A percentile compares a stretch with the other conserved stretches of the same genome.
These are phyloP conservation scores for Volvox africanus DNA, from an alignment of 139 green algal species.

Conservation along the genomic window DNA sequence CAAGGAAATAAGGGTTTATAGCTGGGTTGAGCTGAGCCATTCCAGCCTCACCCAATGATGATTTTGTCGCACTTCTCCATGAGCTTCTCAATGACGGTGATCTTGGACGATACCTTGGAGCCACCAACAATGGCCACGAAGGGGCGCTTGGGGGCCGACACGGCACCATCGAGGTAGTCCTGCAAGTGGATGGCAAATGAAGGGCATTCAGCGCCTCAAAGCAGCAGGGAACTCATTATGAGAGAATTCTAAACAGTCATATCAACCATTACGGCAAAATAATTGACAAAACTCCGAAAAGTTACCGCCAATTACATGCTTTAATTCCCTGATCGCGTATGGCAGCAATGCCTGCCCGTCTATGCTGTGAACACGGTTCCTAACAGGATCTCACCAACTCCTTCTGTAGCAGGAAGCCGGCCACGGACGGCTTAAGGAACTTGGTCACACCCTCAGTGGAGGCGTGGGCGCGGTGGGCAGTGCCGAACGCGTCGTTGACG, in stretches of 20 bases:
- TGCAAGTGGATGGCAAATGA: not conserved
- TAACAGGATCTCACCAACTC: conserved; percentile 69
- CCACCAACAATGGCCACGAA: conserved; percentile 98
- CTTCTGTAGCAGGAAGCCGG: conserved; percentile 96
- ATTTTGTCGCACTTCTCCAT: conserved; percentile 96
- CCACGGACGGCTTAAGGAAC: conserved; percentile 83
- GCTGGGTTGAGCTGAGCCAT: no score
- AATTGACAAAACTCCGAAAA: no score
- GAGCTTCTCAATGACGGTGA: conserved; percentile 98
- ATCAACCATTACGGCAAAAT: no score
- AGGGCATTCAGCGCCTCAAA: no score
- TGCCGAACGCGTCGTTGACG: conserved; percentile 99
- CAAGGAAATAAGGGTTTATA: no score
- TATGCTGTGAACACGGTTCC: no score
- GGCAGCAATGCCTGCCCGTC: no score
- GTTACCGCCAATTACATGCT: no score
- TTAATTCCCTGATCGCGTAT: no score
- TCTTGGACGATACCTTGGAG: conserved; percentile 99
- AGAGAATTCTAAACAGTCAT: no score
- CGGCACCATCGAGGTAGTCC: conserved; percentile 91
- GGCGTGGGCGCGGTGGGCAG: conserved; percentile 97
- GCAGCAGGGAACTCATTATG: no score
- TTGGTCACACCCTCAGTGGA: conserved; percentile 98
- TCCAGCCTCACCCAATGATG: conserved; percentile 78
- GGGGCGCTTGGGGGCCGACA: conserved; percentile 91